Percentiles rank a stretch among this genome's conserved stretches.
Conservation (phyloP, 768 basidiomycete genomes). For the Boletellus emodensis region DNA sequence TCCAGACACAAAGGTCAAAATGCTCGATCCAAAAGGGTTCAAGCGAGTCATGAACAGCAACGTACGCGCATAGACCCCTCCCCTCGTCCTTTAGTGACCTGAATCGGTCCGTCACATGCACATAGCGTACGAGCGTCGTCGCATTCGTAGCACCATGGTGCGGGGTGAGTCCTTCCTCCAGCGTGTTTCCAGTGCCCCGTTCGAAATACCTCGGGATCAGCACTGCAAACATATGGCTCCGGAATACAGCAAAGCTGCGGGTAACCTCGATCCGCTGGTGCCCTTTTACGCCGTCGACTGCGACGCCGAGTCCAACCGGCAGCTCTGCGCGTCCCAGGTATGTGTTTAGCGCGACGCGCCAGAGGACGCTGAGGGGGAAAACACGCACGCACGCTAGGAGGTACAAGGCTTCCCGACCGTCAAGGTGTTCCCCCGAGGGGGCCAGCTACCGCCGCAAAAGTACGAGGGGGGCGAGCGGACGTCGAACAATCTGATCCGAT, state of each 20-base stretch:
- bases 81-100: neutral
- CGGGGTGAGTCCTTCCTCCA: constrained; percentile 49
- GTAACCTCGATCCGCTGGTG: constrained; percentile 73
- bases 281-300: constrained; percentile 94
- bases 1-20: constrained; percentile 60
- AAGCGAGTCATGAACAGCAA: constrained; percentile 70
- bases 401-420: constrained; percentile 93
- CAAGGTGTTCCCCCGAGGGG: constrained; percentile 85
- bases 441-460: constrained; percentile 51
- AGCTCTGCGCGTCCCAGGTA: constrained; percentile 76
- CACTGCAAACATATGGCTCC: constrained; percentile 86
- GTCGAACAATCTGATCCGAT: constrained; percentile 69
- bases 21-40: constrained; percentile 67
- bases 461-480: constrained; percentile 72
- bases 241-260: constrained; percentile 79
- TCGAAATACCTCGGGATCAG: constrained; percentile 18
- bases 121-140: constrained; percentile 69
- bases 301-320: constrained; percentile 76
- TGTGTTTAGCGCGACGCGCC: neutral
- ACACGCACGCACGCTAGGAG: constrained; percentile 36
- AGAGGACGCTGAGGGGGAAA: neutral
- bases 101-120: neutral
- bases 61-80: constrained; percentile 42
- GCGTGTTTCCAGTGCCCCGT: neutral
- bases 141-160: constrained; percentile 98